These are phyloP conservation scores for Cephalotrichum gorgonifer DNA, from an alignment of 2,329 filamentous ascomycete species.

Conservation along the genomic window DNA sequence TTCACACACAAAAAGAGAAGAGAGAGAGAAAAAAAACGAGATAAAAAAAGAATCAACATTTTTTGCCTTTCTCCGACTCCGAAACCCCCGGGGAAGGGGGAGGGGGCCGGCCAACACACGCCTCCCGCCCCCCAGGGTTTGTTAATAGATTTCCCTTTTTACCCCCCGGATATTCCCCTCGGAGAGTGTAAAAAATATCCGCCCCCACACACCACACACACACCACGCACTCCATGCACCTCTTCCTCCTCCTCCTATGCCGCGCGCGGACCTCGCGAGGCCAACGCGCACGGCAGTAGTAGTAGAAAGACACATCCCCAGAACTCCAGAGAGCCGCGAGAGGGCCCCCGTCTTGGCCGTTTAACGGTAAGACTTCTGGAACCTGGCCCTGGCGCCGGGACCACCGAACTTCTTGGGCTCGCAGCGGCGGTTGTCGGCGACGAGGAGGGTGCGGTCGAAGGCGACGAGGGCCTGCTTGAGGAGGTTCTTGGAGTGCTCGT, in stretches of 20 bases:
- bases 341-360: conserved; percentile 14
- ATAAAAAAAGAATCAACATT: neutral
- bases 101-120: too few relatives aligned
- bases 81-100: too few relatives aligned
- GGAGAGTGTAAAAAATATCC: neutral
- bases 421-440: conserved; percentile 97
- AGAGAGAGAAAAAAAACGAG: neutral
- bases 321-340: neutral
- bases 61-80: neutral
- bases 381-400: conserved; percentile 89
- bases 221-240: too few relatives aligned
- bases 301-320: conserved; percentile 1
- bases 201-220: too few relatives aligned
- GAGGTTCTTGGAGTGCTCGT: conserved; percentile 96
- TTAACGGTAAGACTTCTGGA: conserved; percentile 99
- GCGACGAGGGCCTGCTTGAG: conserved; percentile 84
- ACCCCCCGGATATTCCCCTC: neutral
- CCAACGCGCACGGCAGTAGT: too few relatives aligned
- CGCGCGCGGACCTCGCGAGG: too few relatives aligned
- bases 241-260: too few relatives aligned
- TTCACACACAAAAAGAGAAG: neutral
- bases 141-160: too few relatives aligned
- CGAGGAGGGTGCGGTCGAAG: conserved; percentile 94
- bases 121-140: neutral
- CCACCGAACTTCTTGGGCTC: conserved; percentile 98